A percentile compares a stretch with the other conserved stretches of the same genome.
Evolutionary conservation across 2,329 filamentous ascomycete species (phyloP).

Genomic region (Cordyceps tenuipes): DNA sequence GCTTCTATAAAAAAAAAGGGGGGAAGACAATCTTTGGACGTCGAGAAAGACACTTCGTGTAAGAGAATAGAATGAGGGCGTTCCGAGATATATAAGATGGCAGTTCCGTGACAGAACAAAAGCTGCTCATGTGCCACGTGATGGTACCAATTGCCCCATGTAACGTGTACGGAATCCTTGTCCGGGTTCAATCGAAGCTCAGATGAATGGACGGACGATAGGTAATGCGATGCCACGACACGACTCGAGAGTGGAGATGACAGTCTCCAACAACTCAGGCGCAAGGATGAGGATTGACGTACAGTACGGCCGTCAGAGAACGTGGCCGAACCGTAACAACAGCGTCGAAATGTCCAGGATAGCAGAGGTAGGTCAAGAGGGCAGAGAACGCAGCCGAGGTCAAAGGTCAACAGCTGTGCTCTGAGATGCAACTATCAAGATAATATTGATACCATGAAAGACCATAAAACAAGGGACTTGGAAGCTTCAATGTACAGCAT

Average conservation of each 20-base stretch:
- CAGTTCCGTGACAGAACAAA: neutral
- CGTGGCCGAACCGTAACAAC: neutral
- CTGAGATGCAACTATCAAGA: neutral
- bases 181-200: neutral
- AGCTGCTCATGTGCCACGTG: neutral
- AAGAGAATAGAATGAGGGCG: neutral
- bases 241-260: neutral
- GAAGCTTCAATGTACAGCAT: conserved; percentile 1
- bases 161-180: neutral
- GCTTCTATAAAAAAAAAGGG: neutral
- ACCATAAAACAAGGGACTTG: neutral
- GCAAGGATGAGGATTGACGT: neutral
- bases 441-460: neutral
- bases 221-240: neutral
- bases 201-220: neutral
- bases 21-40: neutral
- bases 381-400: neutral
- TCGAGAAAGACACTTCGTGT: neutral
- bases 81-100: neutral
- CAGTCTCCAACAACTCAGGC: neutral
- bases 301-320: neutral
- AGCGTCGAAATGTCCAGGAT: neutral
- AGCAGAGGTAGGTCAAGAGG: neutral
- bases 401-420: neutral
- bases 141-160: neutral